Evolutionary conservation across 2,329 filamentous ascomycete species (phyloP), one percentile per base, ranked within the genome.

Genomic region (Penicillium sp.): DNA sequence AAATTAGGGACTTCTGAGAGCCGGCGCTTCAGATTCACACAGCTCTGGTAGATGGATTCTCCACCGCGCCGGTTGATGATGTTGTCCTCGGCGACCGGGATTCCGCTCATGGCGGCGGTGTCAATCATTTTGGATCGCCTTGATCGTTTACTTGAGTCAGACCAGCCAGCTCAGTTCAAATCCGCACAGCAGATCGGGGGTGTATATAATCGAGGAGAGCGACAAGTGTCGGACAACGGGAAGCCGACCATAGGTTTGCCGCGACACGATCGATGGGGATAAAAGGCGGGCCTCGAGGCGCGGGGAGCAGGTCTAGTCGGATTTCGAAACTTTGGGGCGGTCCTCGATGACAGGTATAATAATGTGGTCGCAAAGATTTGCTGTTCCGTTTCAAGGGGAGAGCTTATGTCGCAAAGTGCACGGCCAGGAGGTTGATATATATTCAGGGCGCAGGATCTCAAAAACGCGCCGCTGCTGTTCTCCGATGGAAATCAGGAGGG

Each of bases 1-100:
- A 98, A 97, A 61, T 87, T 90, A 4, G 93, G 93, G 9, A 98
- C 93, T 68, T 90, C 89, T 59, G 88, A 85, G 64, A 99, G 83
- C 65, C 95, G 88, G 79, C 90, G 88, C 75, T 91, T 92, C 64
- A 98, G 83, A 58, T 89, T 88, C 68, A 96, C 86, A 77, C 95
- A 98, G 77, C 96, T 97, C 79, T 98, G 94, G 79, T 97, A 99
- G 26, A 99, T 87, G 12, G 93, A 97, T 68, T 95, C 93, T 76
- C 97, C 93, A 76, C 93, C 95, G 76, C 92, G 91, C 79, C 94
- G 91, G 80, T 99, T 99, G 84, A 99, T 97, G 77, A 99, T 96
- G 78, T 97, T 97, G 77, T 91, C 86, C 62, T 91, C 92, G 63
- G 93, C 91, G 72, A 92, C 70, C 59, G 78, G 77, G 62, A 70